Base-by-base conservation (phyloP, 441 rosid genomes). In the Erodium texanum region DNA sequence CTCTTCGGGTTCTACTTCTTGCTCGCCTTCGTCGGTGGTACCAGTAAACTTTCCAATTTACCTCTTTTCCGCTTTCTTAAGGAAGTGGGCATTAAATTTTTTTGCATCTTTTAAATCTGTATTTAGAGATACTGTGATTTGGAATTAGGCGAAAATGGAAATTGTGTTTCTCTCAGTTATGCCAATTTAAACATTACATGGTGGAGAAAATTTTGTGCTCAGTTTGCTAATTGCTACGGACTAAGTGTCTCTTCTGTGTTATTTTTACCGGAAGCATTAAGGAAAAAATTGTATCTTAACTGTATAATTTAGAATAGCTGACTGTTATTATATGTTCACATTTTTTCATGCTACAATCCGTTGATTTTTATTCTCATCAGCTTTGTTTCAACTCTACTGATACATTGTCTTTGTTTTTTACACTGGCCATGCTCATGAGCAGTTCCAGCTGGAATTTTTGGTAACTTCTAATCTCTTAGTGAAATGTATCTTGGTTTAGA, bases 381-480 rank as follows among this genome's bases (percentile, higher is more conserved):
- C 69, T 67, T 73, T 71, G 16, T 64, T 68, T 65, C 58, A 64
- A 29, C 68, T 65, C 36, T 67, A 62, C 82, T 80, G 61, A 77
- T 63, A 70, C 58, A 68, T 41, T 72, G 71, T 69, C 6, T 62
- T n/a, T 72, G 27, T 77, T 41, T 65, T 66, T 70, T 69, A 61
- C 66, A 64, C 59, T 7, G 58, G 20, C 1, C 20, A 0, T 3
- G 58, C 38, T 68, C 76, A 68, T 38, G 83, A 72, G 79, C 84
- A 89, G 96, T 93, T 77, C 96, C 99, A n/a, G 95, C 95, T n/a
- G 92, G 97, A 56, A 89, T 93, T 67, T 91, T 89, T 68, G 97
- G 92, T 87, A 86, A 78, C 2, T 24, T 71, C 74, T 79, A 66
- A 70, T 24, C 27, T 36, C 70, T 67, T 34, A 62, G 29, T 50